phyloP scores from a whole-genome alignment of 2,329 filamentous ascomycete genomes.

The Tympanopsis confertula region DNA sequence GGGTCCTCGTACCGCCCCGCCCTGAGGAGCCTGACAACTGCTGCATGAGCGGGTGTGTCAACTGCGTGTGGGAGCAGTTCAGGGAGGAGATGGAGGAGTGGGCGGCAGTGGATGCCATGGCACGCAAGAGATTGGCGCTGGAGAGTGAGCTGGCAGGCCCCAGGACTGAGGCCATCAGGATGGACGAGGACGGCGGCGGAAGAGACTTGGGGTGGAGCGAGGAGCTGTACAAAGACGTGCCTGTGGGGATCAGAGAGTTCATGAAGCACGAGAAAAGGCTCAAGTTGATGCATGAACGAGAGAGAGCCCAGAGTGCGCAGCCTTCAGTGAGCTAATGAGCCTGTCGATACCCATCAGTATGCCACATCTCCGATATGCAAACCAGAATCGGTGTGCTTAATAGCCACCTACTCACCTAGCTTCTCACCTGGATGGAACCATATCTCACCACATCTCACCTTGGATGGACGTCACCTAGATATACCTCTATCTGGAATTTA shows the following conservation, averaged over 20 bases:
- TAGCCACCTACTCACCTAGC: no score
- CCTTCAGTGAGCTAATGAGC: no score
- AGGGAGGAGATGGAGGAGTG: conserved; percentile 88
- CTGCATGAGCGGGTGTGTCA: conserved; percentile 97
- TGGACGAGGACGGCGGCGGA: conserved; percentile 73
- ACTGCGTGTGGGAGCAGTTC: conserved; percentile 91
- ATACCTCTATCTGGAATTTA: no score
- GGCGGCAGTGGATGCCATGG: conserved; percentile 54
- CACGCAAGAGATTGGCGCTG: conserved; percentile 38
- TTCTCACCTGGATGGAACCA: no score
- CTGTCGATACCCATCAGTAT: no score
- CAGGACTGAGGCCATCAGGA: conserved; percentile 34
- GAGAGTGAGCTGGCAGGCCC: conserved; percentile 24
- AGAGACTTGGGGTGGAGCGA: conserved; percentile 51
- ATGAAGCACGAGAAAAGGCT: conserved; percentile 94
- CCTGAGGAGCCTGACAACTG: conserved; percentile 93
- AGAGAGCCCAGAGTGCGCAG: no score
- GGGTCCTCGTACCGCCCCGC: conserved; percentile 69
- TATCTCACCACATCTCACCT: no score
- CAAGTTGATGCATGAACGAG: conserved; percentile 58
- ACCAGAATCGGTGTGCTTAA: no score
- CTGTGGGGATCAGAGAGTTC: conserved; percentile 88
- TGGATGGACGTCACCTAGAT: no score
- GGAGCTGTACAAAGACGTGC: conserved; percentile 67
- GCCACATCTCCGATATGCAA: no score